A percentile compares a stretch with the other conserved stretches of the same genome.
Conservation (phyloP, 768 basidiomycete species). For the Leccinum longicurvipes region DNA sequence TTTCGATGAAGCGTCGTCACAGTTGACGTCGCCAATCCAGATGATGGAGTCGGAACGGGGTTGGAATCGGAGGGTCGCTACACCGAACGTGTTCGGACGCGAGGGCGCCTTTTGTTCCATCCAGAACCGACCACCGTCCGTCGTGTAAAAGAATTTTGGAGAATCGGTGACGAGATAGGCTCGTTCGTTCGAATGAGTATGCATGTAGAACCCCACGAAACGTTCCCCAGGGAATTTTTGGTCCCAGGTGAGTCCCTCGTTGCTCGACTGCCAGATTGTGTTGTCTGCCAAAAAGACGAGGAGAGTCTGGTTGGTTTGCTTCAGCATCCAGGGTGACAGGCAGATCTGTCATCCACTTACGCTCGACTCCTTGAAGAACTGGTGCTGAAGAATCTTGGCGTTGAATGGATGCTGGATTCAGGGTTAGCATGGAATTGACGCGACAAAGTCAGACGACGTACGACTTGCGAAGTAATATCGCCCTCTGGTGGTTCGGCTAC, state of each 20-base stretch:
- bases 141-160: constrained; percentile 70
- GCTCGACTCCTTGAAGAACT: constrained; percentile 81
- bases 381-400: constrained; percentile 62
- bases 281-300: constrained; percentile 76
- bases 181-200: constrained; percentile 71
- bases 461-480: constrained; percentile 68
- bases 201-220: constrained; percentile 86
- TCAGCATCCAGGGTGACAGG: background rate
- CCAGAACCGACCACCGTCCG: constrained; percentile 79
- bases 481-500: constrained; percentile 81
- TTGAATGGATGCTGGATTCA: constrained; percentile 64
- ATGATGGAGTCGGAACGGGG: constrained; percentile 81
- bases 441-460: constrained; percentile 33
- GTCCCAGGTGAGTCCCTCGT: constrained; percentile 92
- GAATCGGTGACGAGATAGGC: constrained; percentile 85
- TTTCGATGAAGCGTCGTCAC: constrained; percentile 42
- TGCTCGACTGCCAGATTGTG: constrained; percentile 89
- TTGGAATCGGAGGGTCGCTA: constrained; percentile 82
- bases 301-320: constrained; percentile 52
- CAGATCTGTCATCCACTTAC: constrained; percentile 35
- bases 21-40: constrained; percentile 80
- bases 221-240: constrained; percentile 55
- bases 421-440: constrained; percentile 3
- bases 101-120: constrained; percentile 48
- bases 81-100: constrained; percentile 75